These are phyloP conservation scores for Emergomyces pasteurianus DNA, from an alignment of 2,329 filamentous ascomycete species.

Conservation along the genomic window DNA sequence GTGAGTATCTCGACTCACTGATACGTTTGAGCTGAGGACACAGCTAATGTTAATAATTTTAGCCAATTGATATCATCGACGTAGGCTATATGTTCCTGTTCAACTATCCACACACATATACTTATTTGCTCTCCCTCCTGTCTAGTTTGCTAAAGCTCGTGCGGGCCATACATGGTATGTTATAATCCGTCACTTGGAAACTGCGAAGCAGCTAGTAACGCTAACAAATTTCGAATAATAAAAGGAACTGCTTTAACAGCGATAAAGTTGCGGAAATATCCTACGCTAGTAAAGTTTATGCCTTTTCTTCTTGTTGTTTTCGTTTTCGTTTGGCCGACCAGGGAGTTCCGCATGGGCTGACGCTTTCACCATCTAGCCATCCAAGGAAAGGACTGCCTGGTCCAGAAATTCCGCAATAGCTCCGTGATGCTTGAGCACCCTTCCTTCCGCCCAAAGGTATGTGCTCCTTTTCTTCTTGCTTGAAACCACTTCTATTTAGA, in stretches of 20 bases:
- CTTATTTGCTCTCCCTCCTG: constrained; percentile 15
- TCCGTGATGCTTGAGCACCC: constrained; percentile 83
- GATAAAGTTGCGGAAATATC: constrained; percentile 83
- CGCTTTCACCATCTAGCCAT: constrained; percentile 48
- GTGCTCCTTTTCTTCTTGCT: constrained; percentile 3
- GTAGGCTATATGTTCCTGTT: constrained; percentile 34
- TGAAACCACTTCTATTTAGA: not conserved
- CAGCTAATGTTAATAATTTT: constrained; percentile 25
- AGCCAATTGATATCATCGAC: constrained; percentile 62
- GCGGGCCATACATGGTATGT: constrained; percentile 58
- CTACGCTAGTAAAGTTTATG: constrained; percentile 65
- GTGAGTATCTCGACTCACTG: constrained; percentile 38
- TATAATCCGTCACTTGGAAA: not conserved
- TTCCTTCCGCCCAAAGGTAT: constrained; percentile 73
- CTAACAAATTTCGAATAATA: not conserved
- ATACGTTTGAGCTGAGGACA: not conserved
- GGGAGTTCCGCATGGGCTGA: constrained; percentile 11
- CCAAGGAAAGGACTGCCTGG: constrained; percentile 79
- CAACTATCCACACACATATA: not conserved
- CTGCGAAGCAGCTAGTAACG: not conserved
- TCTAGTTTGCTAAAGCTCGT: constrained; percentile 59
- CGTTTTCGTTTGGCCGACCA: not conserved
- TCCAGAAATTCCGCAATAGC: constrained; percentile 94
- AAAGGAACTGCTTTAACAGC: constrained; percentile 67
- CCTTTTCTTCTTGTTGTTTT: not conserved